Conservation (phyloP, 352 stramenopile genomes). For the Chrysophaeum taylorii region DNA sequence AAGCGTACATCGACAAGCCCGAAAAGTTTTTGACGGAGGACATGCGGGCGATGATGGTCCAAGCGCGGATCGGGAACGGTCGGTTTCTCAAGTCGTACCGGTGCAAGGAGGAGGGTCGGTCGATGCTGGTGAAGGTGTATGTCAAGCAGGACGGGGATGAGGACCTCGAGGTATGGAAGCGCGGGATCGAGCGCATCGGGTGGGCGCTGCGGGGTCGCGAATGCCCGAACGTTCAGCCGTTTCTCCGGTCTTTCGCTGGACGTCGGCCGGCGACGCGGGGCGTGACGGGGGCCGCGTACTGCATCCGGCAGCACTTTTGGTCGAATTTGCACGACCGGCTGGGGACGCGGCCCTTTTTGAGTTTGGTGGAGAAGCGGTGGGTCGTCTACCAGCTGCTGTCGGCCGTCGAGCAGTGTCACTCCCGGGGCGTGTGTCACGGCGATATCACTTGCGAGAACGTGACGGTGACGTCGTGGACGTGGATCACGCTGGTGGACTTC, state of each 20-base stretch:
- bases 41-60: constrained; percentile 12
- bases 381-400: constrained; percentile 90
- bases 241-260: constrained; percentile 14
- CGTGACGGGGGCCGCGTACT: constrained; percentile 62
- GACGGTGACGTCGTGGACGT: constrained; percentile 94
- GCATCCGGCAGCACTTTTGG: constrained; percentile 88
- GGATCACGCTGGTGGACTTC: constrained; percentile 91
- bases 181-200: background rate
- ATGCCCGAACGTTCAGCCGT: constrained; percentile 28
- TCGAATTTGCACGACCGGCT: constrained; percentile 90
- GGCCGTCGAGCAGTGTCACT: constrained; percentile 81
- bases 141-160: constrained; percentile 15
- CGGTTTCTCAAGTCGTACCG: constrained; percentile 21
- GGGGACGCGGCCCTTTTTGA: constrained; percentile 84
- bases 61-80: constrained; percentile 14
- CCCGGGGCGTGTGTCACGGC: constrained; percentile 81
- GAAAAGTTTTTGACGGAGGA: constrained; percentile 6
- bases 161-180: background rate
- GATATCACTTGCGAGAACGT: constrained; percentile 97
- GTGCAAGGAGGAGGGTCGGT: constrained; percentile 10
- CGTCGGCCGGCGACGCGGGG: background rate
- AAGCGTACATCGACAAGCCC: constrained; percentile 6
- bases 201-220: no score
- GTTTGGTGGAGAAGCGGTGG: constrained; percentile 88
- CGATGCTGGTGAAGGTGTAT: constrained; percentile 19